Evolutionary conservation across 169 alveolate species (phyloP).

Genomic region (Plasmodium adleri): DNA sequence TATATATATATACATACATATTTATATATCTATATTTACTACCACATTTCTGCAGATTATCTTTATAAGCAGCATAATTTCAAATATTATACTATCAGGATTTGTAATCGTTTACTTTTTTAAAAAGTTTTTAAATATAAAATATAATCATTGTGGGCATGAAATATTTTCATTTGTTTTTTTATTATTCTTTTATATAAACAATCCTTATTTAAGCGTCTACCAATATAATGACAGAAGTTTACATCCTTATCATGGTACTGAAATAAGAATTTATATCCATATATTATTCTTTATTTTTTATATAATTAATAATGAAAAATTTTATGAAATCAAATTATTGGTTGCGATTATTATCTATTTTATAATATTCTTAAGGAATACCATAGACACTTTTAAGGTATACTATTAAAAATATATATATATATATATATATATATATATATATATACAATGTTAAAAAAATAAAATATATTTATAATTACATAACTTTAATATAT

Average conservation of each 20-base stretch:
- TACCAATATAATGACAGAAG: slow-evolving; percentile 62
- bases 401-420: slow-evolving; percentile 23
- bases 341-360: slow-evolving; percentile 38
- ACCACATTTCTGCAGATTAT: slow-evolving; percentile 13
- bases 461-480: not conserved
- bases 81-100: slow-evolving; percentile 40
- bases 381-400: slow-evolving; percentile 41
- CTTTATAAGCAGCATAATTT: slow-evolving; percentile 29
- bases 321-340: slow-evolving; percentile 49
- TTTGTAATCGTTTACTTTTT: slow-evolving; percentile 54
- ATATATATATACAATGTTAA: not conserved
- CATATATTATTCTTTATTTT: slow-evolving; percentile 36
- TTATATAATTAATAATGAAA: slow-evolving; percentile 29
- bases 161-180: slow-evolving; percentile 47
- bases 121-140: slow-evolving; percentile 36
- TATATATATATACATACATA: not conserved
- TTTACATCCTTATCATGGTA: slow-evolving; percentile 71
- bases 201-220: slow-evolving; percentile 51
- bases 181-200: slow-evolving; percentile 54
- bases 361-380: slow-evolving; percentile 32
- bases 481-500: no score
- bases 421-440: not conserved
- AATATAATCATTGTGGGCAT: slow-evolving; percentile 64
- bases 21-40: not conserved
- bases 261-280: slow-evolving; percentile 46